Evolutionary conservation across 306 rosid species (phyloP).

Genomic region (Pterocarpus macrocarpus): DNA sequence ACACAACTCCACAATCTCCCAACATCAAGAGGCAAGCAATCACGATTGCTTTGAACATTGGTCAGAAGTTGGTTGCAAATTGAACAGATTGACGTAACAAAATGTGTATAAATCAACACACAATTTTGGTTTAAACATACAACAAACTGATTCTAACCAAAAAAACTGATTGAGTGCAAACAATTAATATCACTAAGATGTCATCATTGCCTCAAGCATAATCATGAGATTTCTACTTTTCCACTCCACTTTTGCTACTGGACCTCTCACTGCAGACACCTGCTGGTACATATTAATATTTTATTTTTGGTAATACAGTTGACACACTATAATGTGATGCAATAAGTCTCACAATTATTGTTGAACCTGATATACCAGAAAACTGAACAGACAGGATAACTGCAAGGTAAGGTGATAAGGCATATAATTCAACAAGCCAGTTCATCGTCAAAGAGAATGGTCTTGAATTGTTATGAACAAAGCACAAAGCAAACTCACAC

Average conservation of each 20-base stretch:
- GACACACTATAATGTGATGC: too few relatives aligned
- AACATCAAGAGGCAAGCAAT: conserved; percentile 2
- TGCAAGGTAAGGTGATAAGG: not conserved
- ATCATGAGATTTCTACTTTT: too few relatives aligned
- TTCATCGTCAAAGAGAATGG: conserved; percentile 11
- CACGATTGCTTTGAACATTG: conserved; percentile 5
- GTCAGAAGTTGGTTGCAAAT: not conserved
- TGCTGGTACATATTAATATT: too few relatives aligned
- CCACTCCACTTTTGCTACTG: too few relatives aligned
- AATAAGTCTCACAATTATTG: too few relatives aligned
- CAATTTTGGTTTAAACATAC: not conserved
- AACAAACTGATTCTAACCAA: too few relatives aligned
- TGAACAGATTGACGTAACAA: not conserved
- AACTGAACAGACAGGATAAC: not conserved
- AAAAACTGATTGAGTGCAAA: too few relatives aligned
- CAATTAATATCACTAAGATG: too few relatives aligned
- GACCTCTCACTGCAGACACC: too few relatives aligned
- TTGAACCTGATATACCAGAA: not conserved
- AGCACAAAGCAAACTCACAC: not conserved
- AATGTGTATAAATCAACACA: not conserved
- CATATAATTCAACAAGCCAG: not conserved
- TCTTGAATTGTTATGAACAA: conserved; percentile 14
- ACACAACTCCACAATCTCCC: not conserved
- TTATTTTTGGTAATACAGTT: too few relatives aligned
- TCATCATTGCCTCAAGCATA: too few relatives aligned